phyloP scores from a whole-genome alignment of 2,329 filamentous ascomycete species.

The Talaromyces sp. region DNA sequence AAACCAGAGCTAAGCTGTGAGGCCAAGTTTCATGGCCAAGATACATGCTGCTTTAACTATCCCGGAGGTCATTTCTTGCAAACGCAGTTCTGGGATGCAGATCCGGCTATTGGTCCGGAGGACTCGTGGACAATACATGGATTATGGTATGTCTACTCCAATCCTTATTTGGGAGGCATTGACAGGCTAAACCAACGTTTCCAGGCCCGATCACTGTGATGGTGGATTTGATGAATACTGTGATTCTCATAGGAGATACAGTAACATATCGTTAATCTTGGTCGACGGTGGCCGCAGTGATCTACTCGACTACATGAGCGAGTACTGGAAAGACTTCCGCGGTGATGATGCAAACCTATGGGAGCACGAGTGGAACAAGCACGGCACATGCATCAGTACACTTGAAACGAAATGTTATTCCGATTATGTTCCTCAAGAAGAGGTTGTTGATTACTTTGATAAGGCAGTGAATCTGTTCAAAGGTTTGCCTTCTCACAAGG shows the following conservation, averaged over 20 bases:
- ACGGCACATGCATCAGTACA: conserved; percentile 72
- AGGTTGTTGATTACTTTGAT: conserved; percentile 68
- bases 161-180: neutral
- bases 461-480: conserved; percentile 65
- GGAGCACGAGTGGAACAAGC: conserved; percentile 73
- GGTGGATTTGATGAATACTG: conserved; percentile 67
- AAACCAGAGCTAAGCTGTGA: conserved; percentile 57
- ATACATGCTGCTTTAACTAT: conserved; percentile 72
- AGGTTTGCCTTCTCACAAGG: conserved; percentile 61
- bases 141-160: conserved; percentile 51
- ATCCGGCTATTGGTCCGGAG: conserved; percentile 61
- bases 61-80: conserved; percentile 68
- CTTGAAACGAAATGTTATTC: conserved; percentile 65
- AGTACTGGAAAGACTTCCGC: conserved; percentile 68
- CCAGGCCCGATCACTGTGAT: conserved; percentile 64
- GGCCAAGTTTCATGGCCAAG: conserved; percentile 56
- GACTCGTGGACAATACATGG: conserved; percentile 75
- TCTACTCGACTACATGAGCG: conserved; percentile 64
- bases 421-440: conserved; percentile 58
- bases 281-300: conserved; percentile 52
- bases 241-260: conserved; percentile 60
- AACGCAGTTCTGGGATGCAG: conserved; percentile 75
- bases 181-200: neutral
- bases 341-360: conserved; percentile 65
- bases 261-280: conserved; percentile 64